phyloP scores from a whole-genome alignment of 139 green algal species.

The Edaphochlamys debaryana region DNA sequence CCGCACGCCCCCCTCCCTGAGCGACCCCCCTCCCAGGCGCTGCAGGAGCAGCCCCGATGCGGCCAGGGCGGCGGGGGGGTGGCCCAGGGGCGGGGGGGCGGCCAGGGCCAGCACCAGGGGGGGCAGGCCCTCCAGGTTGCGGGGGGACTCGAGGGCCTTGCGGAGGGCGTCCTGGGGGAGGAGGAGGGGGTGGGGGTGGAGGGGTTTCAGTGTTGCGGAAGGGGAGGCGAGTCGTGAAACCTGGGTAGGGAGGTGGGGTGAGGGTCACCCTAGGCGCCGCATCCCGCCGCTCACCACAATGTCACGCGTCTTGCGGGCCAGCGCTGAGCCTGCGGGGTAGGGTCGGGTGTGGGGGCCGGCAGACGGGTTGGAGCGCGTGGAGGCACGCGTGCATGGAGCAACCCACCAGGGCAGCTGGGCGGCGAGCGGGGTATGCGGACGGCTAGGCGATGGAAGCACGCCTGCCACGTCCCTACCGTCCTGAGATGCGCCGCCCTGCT shows the following conservation, averaged over 20 bases:
- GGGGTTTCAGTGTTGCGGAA: neutral
- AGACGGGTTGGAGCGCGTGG: too few relatives aligned
- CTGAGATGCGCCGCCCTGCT: too few relatives aligned
- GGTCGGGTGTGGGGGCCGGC: neutral
- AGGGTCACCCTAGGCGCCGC: too few relatives aligned
- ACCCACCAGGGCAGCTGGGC: too few relatives aligned
- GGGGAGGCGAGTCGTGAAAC: neutral
- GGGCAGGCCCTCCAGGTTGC: conserved; percentile 4
- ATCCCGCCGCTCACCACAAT: too few relatives aligned
- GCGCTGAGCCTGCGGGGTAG: neutral
- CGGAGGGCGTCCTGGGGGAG: neutral
- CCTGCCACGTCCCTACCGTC: too few relatives aligned
- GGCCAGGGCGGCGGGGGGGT: neutral
- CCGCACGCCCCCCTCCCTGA: neutral
- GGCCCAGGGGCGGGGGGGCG: conserved; percentile 2
- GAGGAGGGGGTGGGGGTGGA: neutral
- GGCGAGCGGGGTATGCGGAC: too few relatives aligned
- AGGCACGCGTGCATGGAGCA: too few relatives aligned
- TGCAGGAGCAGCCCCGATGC: neutral
- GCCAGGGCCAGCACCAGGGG: conserved; percentile 11
- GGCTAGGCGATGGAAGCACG: too few relatives aligned
- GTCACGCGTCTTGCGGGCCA: too few relatives aligned
- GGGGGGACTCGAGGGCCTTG: neutral
- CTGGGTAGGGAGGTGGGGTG: too few relatives aligned
- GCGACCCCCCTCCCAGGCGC: neutral